Percentiles rank a stretch among this genome's conserved stretches.
Conservation (phyloP, 441 rosid genomes). For the Eutrema salsugineum region DNA sequence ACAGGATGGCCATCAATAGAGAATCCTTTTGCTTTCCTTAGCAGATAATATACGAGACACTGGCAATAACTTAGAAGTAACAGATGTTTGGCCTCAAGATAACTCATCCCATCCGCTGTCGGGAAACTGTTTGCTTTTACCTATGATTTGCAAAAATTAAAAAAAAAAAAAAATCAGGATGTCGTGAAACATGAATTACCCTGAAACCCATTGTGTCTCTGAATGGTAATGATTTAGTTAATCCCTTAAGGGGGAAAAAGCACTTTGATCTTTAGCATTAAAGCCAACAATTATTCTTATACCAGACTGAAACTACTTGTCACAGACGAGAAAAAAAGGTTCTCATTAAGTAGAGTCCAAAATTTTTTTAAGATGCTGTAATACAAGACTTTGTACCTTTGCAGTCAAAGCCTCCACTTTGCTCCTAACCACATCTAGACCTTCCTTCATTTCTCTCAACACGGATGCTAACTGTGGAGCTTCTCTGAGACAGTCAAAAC, state of each 20-base stretch:
- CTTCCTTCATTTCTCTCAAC: conserved; percentile 78
- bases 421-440: conserved; percentile 58
- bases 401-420: conserved; percentile 76
- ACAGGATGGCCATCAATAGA: conserved; percentile 79
- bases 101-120: conserved; percentile 72
- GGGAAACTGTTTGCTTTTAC: conserved; percentile 63
- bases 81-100: conserved; percentile 82
- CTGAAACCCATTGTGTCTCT: background rate
- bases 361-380: background rate
- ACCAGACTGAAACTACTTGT: background rate
- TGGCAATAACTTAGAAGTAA: conserved; percentile 82
- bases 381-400: conserved; percentile 40
- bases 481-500: conserved; percentile 41
- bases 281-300: background rate
- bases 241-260: background rate
- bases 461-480: conserved; percentile 57
- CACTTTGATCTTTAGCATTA: background rate
- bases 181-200: background rate
- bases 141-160: conserved; percentile 29
- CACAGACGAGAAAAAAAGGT: background rate
- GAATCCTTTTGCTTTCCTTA: conserved; percentile 78
- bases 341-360: background rate
- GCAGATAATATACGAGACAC: conserved; percentile 70
- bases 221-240: background rate
- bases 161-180: background rate